Percentiles rank a stretch among this genome's conserved stretches.
Conservation (phyloP, 1,284 basidiomycete genomes). For the Cystobasidium slooffiae region DNA sequence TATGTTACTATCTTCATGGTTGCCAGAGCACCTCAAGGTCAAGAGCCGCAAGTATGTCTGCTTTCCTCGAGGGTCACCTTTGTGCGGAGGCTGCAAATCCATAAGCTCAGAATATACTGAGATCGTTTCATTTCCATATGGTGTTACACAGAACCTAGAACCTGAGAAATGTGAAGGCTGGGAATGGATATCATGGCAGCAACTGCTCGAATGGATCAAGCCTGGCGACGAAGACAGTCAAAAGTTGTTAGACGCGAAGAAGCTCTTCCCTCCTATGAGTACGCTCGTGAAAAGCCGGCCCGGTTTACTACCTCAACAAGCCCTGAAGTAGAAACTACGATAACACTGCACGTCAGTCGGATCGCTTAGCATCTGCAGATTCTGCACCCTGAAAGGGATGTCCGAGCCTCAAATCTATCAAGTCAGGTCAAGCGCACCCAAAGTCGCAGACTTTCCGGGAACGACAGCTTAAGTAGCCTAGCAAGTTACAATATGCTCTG, state of each 20-base stretch:
- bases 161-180: conserved; percentile 54
- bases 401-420: too few species aligned
- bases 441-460: too few species aligned
- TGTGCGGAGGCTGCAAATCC: not conserved
- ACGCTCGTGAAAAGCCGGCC: conserved; percentile 43
- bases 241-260: not conserved
- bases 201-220: conserved; percentile 45
- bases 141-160: conserved; percentile 49
- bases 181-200: conserved; percentile 51
- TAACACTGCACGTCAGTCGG: too few species aligned
- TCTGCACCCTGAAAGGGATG: too few species aligned
- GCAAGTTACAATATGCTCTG: too few species aligned
- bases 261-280: conserved; percentile 47
- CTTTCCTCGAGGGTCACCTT: not conserved
- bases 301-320: not conserved
- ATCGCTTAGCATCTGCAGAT: too few species aligned
- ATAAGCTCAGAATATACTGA: not conserved
- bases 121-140: not conserved
- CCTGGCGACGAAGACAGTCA: too few species aligned
- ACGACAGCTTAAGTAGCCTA: too few species aligned
- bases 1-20: conserved; percentile 56
- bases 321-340: too few species aligned
- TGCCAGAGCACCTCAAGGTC: conserved; percentile 43
- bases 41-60: conserved; percentile 18
- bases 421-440: too few species aligned